A percentile compares a stretch with the other conserved stretches of the same genome.
Evolutionary conservation across 495 filamentous ascomycete species (phyloP).

Genomic region (Hypoxylon fuscum): DNA sequence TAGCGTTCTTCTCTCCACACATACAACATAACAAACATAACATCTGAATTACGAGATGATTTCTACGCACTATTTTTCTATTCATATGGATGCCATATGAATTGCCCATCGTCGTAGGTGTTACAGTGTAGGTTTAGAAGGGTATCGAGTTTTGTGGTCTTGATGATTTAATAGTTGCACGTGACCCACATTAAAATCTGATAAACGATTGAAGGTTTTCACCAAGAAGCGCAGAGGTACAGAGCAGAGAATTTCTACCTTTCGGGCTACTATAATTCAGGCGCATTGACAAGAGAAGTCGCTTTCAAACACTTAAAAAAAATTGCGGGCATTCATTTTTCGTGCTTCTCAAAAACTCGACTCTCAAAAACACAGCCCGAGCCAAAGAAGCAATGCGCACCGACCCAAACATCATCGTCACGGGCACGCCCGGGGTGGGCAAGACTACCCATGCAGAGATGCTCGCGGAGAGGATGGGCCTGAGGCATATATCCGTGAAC

Average conservation of each 20-base stretch:
- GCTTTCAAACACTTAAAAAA: no score
- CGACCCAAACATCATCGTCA: conserved; percentile 90
- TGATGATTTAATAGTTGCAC: conserved; percentile 13
- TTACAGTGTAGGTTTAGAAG: neutral
- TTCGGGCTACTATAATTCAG: no score
- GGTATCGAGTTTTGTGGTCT: neutral
- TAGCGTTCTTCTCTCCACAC: conserved; percentile 17
- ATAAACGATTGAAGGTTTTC: conserved; percentile 1
- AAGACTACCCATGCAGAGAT: conserved; percentile 90
- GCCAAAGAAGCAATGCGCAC: conserved; percentile 62
- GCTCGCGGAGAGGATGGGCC: conserved; percentile 67
- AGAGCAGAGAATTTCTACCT: no score
- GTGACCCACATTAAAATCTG: conserved; percentile 20
- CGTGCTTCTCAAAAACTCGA: no score
- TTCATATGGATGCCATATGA: neutral
- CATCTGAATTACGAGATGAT: conserved; percentile 33
- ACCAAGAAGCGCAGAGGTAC: neutral
- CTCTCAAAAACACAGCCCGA: no score
- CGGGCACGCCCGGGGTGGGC: conserved; percentile 93
- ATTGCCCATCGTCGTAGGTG: neutral
- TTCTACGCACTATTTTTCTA: neutral
- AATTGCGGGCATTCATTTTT: no score
- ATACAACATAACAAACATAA: neutral
- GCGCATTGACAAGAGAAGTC: no score
- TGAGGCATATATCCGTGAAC: conserved; percentile 90